Base-by-base conservation (phyloP, 495 filamentous ascomycete genomes). In the Physcia stellaris region DNA sequence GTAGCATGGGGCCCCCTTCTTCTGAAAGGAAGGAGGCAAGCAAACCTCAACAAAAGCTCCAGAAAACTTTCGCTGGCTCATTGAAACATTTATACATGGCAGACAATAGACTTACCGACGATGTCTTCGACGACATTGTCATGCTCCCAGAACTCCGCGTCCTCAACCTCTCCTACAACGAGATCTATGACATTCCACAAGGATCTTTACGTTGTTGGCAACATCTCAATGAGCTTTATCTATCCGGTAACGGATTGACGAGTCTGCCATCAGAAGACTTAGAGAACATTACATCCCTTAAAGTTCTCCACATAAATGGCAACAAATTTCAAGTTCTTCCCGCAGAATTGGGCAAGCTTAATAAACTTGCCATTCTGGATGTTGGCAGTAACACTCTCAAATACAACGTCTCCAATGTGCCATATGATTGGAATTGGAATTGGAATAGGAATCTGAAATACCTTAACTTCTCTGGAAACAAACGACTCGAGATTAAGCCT, bases 361-460 rank as follows among this genome's bases (percentile, higher is more conserved):
- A 82, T 55, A 92, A 87, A 58, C 70, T 94, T 19, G 68, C 87
- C 6, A 79, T 94, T 17, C 65, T 99, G 27, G 90, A 99, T 60
- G 88, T 90, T 45, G 87, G 87, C 37, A 95, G 83, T 65, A 99
- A 99, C 50, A 71, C 69, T n/a, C 68, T 99, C 32, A 99, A 95
- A 56, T 99, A 99, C 66, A 99, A 99, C 53, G 87, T 99, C 24
- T 90, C 86, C 19, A 99, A 99, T 52, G 94, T 92, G 71, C 90
- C 92, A 1, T 99, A 99, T 51, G 90, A 99, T 54, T 99, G 90
- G 90, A 99, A 99, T 50, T 99, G 90, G 90, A 96, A 95, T 55
- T 85, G 87, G 71, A 99, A 96, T 45, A 79, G 80, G 26, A 87
- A 93, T 43, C 64, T 99, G 40, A 83, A 86, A 43, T 96, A 92